Evolutionary conservation across 495 filamentous ascomycete species (phyloP), one percentile per base, ranked within the genome.

Genomic region (Trichoderma asperelloides): DNA sequence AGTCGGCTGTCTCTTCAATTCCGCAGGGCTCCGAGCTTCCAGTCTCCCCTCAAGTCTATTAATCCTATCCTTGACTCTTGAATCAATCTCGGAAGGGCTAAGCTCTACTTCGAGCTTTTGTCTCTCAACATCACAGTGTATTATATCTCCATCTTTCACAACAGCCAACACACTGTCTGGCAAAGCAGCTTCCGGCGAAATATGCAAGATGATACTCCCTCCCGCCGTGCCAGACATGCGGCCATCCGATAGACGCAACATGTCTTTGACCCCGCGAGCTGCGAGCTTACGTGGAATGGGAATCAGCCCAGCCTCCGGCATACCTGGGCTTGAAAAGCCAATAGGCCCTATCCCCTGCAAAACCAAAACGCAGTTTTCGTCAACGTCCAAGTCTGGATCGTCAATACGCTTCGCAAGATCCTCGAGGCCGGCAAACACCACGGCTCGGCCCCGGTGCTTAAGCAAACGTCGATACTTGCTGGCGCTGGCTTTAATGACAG

Each of bases 181-280:
- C 41, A 86, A 71, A 5, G 79, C 86, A 41, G 84, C 81, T 72
- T 90, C 88, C 0, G 87, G 88, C 21, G 83, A 84, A 2, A 89
- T 79, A 72, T 89, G 87, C 47, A 90, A 74, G 0, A 88, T 78
- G n/a, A 90, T 87, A 0, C 86, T 89, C 1, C 88, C 87, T 0
- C 86, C 87, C 0, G 88, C 88, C 0, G 87, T 90, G 0, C 88
- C 87, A 43, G 83, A 86, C 86, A 90, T 89, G 15, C 88, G 74
- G 0, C 88, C 87, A 70, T 90, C 88, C 0, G 84, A 87, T 1
- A 90, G 73, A 0, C 88, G 77, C 47, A 90, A 73, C 88, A 90
- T 90, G 73, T 89, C 88, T 55, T 73, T 74, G 0, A 89, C 85
- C 0, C 87, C 87, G n/a, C 74, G 70, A 2, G 74, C 76, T 0